Conservation (phyloP, 1,139 yeast genomes). For the Kurtzmaniella quercitrusa region DNA sequence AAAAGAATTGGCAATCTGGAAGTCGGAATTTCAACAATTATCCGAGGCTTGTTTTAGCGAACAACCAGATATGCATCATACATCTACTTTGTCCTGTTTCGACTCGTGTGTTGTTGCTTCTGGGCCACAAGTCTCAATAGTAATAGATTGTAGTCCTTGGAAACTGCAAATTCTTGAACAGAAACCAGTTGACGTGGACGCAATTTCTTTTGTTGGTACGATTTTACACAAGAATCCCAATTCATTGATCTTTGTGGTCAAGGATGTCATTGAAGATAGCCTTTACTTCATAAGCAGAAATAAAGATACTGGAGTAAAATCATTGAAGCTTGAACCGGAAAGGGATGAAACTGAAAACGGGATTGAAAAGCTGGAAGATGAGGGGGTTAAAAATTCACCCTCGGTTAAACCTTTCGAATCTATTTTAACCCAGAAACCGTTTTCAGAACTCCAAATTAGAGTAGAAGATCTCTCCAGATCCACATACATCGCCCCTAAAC, state of each 20-base stretch:
- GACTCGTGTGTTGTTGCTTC: not conserved
- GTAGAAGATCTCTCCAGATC: not conserved
- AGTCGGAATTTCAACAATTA: not conserved
- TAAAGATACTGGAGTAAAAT: no score
- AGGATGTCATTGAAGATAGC: not conserved
- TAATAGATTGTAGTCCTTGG: not conserved
- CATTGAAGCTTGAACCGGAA: no score
- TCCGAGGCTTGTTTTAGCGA: not conserved
- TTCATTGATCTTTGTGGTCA: not conserved
- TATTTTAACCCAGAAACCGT: slow-evolving; percentile 10
- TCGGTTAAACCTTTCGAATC: no score
- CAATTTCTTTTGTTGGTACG: not conserved
- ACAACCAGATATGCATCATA: no score
- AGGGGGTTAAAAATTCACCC: no score
- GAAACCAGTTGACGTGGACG: not conserved
- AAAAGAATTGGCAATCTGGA: slow-evolving; percentile 1
- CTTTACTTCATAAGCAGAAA: not conserved
- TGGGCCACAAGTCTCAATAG: not conserved
- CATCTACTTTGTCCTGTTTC: not conserved
- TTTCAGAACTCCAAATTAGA: slow-evolving; percentile 10
- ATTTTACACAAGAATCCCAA: not conserved
- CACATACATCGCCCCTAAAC: not conserved
- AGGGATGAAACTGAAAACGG: no score
- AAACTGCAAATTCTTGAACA: not conserved
- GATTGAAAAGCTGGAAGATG: no score